A percentile compares a stretch with the other conserved stretches of the same genome.
These are phyloP conservation scores for Monosporozyma servazzii DNA, from an alignment of 805 yeast genomes.

Conservation along the genomic window DNA sequence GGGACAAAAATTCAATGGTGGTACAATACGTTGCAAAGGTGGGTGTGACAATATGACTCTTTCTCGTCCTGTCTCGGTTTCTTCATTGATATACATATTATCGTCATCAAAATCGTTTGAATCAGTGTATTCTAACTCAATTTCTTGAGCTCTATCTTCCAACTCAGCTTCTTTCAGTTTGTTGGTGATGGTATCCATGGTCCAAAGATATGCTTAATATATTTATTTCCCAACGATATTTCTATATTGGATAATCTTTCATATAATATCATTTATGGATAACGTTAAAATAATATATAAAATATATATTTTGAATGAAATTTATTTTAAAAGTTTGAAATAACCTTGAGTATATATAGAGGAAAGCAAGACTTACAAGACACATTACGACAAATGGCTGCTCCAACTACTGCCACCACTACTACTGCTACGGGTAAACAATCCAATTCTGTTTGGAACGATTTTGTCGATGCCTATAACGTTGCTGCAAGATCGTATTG, in stretches of 20 bases:
- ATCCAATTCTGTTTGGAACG: conserved; percentile 7
- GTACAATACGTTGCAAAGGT: conserved; percentile 65
- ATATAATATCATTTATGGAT: too few species aligned
- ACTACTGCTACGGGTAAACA: neutral
- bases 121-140: conserved; percentile 10
- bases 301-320: too few species aligned
- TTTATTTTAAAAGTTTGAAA: too few species aligned
- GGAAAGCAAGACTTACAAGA: too few species aligned
- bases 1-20: conserved; percentile 92
- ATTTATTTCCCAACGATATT: too few species aligned
- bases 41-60: conserved; percentile 36
- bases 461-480: conserved; percentile 23
- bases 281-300: too few species aligned
- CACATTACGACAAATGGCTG: too few species aligned
- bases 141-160: conserved; percentile 1
- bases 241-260: too few species aligned
- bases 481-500: conserved; percentile 17
- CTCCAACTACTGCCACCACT: neutral
- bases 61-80: conserved; percentile 25
- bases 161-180: neutral
- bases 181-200: neutral
- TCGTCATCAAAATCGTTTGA: conserved; percentile 26
- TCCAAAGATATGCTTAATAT: neutral
- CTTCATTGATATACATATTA: conserved; percentile 24
- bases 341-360: neutral